These are phyloP conservation scores for Pythium catenulatum DNA, from an alignment of 352 stramenopile genomes.

Conservation along the genomic window DNA sequence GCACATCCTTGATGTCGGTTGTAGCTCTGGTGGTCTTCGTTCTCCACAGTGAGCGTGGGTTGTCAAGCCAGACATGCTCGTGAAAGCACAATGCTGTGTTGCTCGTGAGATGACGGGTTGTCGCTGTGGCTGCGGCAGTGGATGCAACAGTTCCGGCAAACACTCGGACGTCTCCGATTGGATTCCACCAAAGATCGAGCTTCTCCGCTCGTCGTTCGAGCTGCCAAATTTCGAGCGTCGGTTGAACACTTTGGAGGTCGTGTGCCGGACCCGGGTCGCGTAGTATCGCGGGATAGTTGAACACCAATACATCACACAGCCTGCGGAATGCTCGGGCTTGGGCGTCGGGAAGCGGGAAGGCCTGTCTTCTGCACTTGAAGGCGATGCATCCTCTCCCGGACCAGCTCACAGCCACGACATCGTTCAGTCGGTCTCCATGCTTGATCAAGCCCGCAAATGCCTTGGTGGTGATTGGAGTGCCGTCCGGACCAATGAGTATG, in stretches of 20 bases:
- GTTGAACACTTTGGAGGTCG: background rate
- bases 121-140: background rate
- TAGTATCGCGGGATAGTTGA: background rate
- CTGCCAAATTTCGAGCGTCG: background rate
- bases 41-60: background rate
- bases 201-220: background rate
- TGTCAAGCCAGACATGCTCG: background rate
- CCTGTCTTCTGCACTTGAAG: background rate
- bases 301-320: background rate
- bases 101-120: background rate
- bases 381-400: background rate
- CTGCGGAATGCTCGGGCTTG: background rate
- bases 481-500: background rate
- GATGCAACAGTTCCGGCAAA: background rate
- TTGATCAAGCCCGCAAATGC: background rate
- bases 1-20: background rate
- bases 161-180: background rate
- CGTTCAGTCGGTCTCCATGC: background rate
- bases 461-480: background rate
- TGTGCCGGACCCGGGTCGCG: background rate
- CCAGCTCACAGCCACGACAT: background rate
- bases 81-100: background rate
- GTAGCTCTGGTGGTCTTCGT: background rate
- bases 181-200: background rate
- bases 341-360: too few species aligned